Evolutionary conservation across 1,284 basidiomycete genomes (phyloP), one percentile per base, ranked within the genome.

Genomic region (Mycena sp.): DNA sequence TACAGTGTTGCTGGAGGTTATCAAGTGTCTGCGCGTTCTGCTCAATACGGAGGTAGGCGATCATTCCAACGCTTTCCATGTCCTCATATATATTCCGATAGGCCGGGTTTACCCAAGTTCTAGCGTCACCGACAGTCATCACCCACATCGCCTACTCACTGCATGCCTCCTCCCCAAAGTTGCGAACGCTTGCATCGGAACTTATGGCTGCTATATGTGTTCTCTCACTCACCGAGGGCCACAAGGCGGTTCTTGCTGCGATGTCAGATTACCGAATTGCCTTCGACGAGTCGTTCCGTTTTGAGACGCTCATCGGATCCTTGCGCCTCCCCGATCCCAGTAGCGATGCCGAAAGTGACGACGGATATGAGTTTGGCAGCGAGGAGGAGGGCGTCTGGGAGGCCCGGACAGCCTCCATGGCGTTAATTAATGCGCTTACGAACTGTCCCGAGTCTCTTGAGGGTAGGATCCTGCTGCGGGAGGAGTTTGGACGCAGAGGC

Each of bases 121-220:
- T 96, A 17, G 76, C 83, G 10, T 88, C 87, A 14, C 84, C 90
- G 0, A 86, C 81, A 0, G 79, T 94, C 48, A 84, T 96, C 65
- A 90, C 87, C 1, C 87, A 92, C 67, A 87, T 96, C 62, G 83
- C 89, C 7, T 91, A 92, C 70, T 84, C 88, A 0, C 81, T 96
- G 23, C 85, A 91, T 65, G 81, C 82, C 2, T 82, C 87, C 0
- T 88, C 90, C 6, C 80, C 85, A 64, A 95, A 93, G 74, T 80
- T 94, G 16, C 87, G 92, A 57, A 85, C 87, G 0, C 81, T 94
- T 19, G 83, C 87, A 0, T 88, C 91, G 2, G 94, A 96, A 70
- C 82, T 96, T 21, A 84, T 97, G 6, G 92, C 93, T 0, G 95
- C 91, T 0, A 86, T 96, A 48, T 94, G 93, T 71, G 83, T 94